These are phyloP conservation scores for Patellifolia procumbens DNA, from an alignment of 179 eudicot species.

Conservation along the genomic window DNA sequence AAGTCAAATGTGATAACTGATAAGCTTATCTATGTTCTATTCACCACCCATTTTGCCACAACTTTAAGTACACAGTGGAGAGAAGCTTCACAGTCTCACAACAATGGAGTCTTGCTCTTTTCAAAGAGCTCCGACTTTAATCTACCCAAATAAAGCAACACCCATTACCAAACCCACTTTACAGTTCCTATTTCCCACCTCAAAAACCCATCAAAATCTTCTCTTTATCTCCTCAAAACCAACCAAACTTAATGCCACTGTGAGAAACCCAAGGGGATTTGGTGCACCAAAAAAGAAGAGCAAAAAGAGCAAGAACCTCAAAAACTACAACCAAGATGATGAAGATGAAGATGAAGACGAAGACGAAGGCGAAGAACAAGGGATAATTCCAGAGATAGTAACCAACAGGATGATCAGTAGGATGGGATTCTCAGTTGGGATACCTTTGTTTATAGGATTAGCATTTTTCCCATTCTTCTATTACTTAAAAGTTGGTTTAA, in stretches of 20 bases:
- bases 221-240: conserved; percentile 17
- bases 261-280: conserved; percentile 71
- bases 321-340: conserved; percentile 28
- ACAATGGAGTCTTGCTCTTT: conserved; percentile 36
- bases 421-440: conserved; percentile 86
- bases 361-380: conserved; percentile 46
- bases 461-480: conserved; percentile 88
- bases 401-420: conserved; percentile 91
- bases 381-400: conserved; percentile 83
- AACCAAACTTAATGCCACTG: conserved; percentile 45
- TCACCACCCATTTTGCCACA: not conserved
- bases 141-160: conserved; percentile 17
- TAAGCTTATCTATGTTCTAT: not conserved
- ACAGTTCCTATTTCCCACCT: conserved; percentile 1
- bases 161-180: conserved; percentile 18
- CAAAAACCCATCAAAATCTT: conserved; percentile 1
- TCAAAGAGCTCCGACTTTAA: conserved; percentile 24
- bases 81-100: not conserved
- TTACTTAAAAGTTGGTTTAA: conserved; percentile 79
- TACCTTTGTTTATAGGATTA: conserved; percentile 73
- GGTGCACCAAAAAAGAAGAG: conserved; percentile 56
- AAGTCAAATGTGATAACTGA: not conserved
- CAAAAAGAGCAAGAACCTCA: conserved; percentile 40
- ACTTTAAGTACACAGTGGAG: no score
- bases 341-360: conserved; percentile 51